Conservation (phyloP, 1,284 basidiomycete species). For the Heterobasidion parviporum region DNA sequence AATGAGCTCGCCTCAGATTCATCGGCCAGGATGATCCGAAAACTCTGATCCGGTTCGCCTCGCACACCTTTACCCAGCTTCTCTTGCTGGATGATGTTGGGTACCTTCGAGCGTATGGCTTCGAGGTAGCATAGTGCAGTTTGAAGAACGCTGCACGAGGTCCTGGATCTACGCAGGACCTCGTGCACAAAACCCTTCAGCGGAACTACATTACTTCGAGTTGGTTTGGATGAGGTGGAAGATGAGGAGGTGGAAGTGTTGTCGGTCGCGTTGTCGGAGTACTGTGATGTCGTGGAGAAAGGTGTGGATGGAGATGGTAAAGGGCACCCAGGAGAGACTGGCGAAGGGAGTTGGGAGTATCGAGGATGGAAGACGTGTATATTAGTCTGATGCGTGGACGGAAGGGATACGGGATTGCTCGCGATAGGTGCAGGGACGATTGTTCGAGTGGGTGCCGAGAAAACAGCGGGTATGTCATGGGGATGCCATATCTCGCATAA, state of each 20-base stretch:
- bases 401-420: constrained; percentile 11
- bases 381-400: constrained; percentile 12
- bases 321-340: constrained; percentile 10
- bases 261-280: constrained; percentile 15
- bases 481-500: constrained; percentile 69
- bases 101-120: constrained; percentile 58
- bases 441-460: constrained; percentile 35
- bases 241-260: constrained; percentile 10
- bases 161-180: constrained; percentile 66
- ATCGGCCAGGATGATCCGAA: constrained; percentile 38
- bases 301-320: constrained; percentile 24
- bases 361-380: constrained; percentile 16
- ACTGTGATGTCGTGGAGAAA: constrained; percentile 27
- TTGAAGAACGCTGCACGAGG: constrained; percentile 67
- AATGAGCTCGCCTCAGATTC: constrained; percentile 20
- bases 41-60: constrained; percentile 32
- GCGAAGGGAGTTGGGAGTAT: constrained; percentile 42
- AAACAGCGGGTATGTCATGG: constrained; percentile 58
- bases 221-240: constrained; percentile 12
- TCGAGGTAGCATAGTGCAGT: constrained; percentile 75
- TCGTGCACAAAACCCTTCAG: constrained; percentile 71
- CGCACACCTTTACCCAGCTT: constrained; percentile 28
- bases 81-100: constrained; percentile 48
- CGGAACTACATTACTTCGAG: constrained; percentile 35
- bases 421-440: constrained; percentile 15